Base-by-base conservation (phyloP, 2,329 filamentous ascomycete genomes). In the Acephala macrosclerotiorum region DNA sequence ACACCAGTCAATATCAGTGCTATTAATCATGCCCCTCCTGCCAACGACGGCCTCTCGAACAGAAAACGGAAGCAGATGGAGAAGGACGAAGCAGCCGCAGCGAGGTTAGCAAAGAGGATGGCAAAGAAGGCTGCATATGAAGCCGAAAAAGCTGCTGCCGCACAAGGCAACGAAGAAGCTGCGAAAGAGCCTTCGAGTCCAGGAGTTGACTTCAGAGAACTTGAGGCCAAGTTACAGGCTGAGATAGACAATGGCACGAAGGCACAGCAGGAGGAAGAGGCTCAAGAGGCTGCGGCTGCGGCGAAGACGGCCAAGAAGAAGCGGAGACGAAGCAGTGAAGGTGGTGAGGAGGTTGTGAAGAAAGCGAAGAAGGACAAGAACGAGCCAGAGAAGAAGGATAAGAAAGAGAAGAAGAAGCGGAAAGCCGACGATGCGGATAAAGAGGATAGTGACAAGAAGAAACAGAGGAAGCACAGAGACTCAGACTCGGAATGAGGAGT, bases 51-150 rank as follows among this genome's bases (percentile, higher is more conserved):
- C 16, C 20, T 59, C 55, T 57, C 55, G 18, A 66, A 61, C n/a
- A 69, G 67, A 56, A 70, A 71, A 18, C 63, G 64, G 20, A 91
- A 56, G 53, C 57, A 29, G 56, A 35, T 20, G 6, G 36, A 65
- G 26, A 25, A 29, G 9, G 63, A 65, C 40, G 93, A 97, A 26
- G 92, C 18, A 6, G 26, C 22, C 3, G 49, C 26, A 18, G 49
- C 97, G 71, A 97, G 96, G 16, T n/a, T 29, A 9, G 35, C 35
- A 82, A 88, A 92, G 81, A 81, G 22, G 96, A 64, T 58, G 29
- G 51, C 49, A 2, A 69, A 71, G 22, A 65, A 68, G 51, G 38
- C 47, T 61, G 26, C 25, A 20, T 22, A 51, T 40, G 59, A 64
- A 53, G 60, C 65, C 0, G 16, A 40, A 4, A 66, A 60, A 47